A percentile compares a stretch with the other conserved stretches of the same genome.
Evolutionary conservation across 352 stramenopile species (phyloP).

Genomic region (Lagenidium giganteum): DNA sequence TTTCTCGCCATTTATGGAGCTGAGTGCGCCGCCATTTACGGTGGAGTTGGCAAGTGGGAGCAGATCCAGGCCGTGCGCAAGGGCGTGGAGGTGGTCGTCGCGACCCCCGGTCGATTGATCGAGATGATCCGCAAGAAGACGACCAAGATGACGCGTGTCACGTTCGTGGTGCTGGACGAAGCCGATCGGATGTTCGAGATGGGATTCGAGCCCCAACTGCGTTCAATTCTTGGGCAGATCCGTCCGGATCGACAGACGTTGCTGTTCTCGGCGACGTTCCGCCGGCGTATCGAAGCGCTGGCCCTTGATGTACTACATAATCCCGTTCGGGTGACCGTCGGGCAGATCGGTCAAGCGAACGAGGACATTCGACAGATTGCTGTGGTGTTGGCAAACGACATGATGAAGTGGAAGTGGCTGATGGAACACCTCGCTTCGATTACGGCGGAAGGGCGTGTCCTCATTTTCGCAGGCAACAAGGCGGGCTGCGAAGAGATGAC

Average conservation of each 20-base stretch:
- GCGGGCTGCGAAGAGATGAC: slow-evolving; percentile 67
- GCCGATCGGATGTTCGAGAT: slow-evolving; percentile 86
- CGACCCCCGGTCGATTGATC: slow-evolving; percentile 63
- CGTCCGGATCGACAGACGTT: slow-evolving; percentile 75
- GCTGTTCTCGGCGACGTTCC: slow-evolving; percentile 81
- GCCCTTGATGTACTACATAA: slow-evolving; percentile 66
- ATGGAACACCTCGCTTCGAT: slow-evolving; percentile 39
- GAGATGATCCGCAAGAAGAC: slow-evolving; percentile 71
- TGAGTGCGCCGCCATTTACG: slow-evolving; percentile 63
- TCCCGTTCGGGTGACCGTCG: slow-evolving; percentile 72
- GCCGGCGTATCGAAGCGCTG: slow-evolving; percentile 47
- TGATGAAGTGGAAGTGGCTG: slow-evolving; percentile 82
- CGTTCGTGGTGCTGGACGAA: slow-evolving; percentile 80
- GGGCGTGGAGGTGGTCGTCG: slow-evolving; percentile 60
- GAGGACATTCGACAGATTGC: slow-evolving; percentile 76
- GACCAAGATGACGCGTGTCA: slow-evolving; percentile 49
- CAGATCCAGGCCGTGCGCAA: slow-evolving; percentile 64
- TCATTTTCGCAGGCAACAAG: slow-evolving; percentile 82
- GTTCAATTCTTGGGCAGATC: slow-evolving; percentile 65
- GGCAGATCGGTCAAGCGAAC: slow-evolving; percentile 68
- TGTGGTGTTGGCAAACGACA: slow-evolving; percentile 56
- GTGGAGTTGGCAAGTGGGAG: slow-evolving; percentile 67
- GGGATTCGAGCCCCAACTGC: slow-evolving; percentile 73
- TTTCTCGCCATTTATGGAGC: slow-evolving; percentile 56
- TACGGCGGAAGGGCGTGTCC: slow-evolving; percentile 56